Evolutionary conservation across 345 rosid genomes (phyloP).

Genomic region (Leavenworthia alabamica): DNA sequence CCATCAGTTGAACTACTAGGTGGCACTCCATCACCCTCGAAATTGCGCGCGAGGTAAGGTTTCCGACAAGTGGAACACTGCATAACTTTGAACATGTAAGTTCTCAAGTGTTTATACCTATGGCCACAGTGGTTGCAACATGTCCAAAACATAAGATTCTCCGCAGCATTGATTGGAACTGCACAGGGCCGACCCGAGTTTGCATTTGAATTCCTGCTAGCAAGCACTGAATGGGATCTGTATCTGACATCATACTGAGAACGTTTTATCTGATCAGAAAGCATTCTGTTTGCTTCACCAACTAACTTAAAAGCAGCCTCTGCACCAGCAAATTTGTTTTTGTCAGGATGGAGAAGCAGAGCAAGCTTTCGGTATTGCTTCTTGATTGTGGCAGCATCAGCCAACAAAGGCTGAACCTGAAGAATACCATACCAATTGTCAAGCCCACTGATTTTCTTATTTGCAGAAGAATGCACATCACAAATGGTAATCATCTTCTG

Average conservation of each 20-base stretch:
- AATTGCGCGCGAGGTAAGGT: constrained; percentile 42
- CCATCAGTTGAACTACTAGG: constrained; percentile 23
- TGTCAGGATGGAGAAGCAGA: constrained; percentile 81
- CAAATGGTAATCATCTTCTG: constrained; percentile 56
- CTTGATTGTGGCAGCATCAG: constrained; percentile 58
- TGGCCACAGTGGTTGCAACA: constrained; percentile 48
- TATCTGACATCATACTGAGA: constrained; percentile 47
- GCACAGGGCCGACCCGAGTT: constrained; percentile 35
- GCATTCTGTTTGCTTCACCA: constrained; percentile 72
- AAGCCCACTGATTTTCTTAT: constrained; percentile 42
- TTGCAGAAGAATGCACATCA: constrained; percentile 70
- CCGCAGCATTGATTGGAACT: constrained; percentile 8
- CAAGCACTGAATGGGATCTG: constrained; percentile 21
- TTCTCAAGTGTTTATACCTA: constrained; percentile 39
- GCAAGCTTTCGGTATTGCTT: constrained; percentile 86
- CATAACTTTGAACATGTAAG: constrained; percentile 33
- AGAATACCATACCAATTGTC: constrained; percentile 86
- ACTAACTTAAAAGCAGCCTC: constrained; percentile 92
- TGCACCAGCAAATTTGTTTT: constrained; percentile 78
- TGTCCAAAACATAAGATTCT: constrained; percentile 56
- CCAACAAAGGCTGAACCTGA: constrained; percentile 43
- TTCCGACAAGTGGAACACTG: constrained; percentile 47
- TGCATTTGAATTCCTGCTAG: constrained; percentile 29
- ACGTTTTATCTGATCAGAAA: constrained; percentile 50
- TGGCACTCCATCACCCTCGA: constrained; percentile 33